Base-by-base conservation (phyloP, 345 rosid genomes). In the Leavenworthia alabamica region DNA sequence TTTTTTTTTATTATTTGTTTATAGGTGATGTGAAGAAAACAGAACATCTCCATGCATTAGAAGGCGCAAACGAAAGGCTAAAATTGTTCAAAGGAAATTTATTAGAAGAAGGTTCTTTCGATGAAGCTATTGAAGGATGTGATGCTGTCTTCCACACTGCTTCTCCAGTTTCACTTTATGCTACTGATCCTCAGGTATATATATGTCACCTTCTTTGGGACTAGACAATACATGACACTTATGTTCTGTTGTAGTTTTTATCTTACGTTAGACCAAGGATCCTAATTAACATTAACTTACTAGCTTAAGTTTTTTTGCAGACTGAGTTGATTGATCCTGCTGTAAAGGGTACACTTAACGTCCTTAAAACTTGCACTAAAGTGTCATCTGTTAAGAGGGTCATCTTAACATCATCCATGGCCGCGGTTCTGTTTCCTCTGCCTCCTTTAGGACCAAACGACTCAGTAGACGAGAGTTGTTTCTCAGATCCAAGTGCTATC, bases 71-170 rank as follows among this genome's bases (percentile, higher is more conserved):
- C 2, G 75, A 61, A 55, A 70, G 75, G 36, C 77, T 77, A 12
- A 56, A 64, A 27, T 9, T 77, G 28, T 69, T 73, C 20, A 43
- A 73, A 47, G 78, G 66, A 64, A 26, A 57, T 31, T 68, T 77
- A 12, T 12, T 65, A 13, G 78, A 69, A 22, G 75, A 73, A 60
- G 33, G 72, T 36, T 66, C 78, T 8, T 79, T 75, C 24, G 76
- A 75, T 22, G 29, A 73, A 37, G 75, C 78, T 0, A 64, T 82
- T n/a, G 46, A 64, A 27, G 90, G 85, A 43, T 84, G 87, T 45
- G 71, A 68, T 3, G 90, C 81, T 42, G 87, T 84, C 43, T 82
- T 84, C 61, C 90, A 82, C 55, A 66, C 79, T 0, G 96, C 89
- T 1, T 68, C 87, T 26, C 96, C 68, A 32, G 76, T 82, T 40